phyloP scores from a whole-genome alignment of 1,284 basidiomycete genomes.

The Marasmius fiardii region DNA sequence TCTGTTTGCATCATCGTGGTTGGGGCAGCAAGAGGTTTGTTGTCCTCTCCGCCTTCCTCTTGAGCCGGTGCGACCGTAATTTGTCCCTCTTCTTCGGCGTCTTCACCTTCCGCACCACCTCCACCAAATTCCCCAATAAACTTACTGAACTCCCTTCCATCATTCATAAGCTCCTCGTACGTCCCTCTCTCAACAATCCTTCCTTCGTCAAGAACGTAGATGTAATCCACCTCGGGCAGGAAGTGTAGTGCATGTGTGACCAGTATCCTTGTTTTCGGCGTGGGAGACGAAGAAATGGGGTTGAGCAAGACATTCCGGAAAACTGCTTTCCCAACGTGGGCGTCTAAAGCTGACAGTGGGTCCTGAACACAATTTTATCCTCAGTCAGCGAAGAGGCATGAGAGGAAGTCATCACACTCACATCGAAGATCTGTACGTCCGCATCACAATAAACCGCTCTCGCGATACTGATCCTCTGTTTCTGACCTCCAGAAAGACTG shows the following conservation, averaged over 20 bases:
- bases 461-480: conserved; percentile 75
- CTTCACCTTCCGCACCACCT: conserved; percentile 21
- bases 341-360: conserved; percentile 76
- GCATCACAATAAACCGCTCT: conserved; percentile 84
- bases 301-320: conserved; percentile 82
- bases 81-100: conserved; percentile 19
- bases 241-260: conserved; percentile 85
- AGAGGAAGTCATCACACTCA: conserved; percentile 21
- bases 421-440: conserved; percentile 84
- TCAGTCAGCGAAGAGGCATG: not conserved
- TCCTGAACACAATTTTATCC: conserved; percentile 37
- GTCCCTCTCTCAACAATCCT: conserved; percentile 75
- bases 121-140: conserved; percentile 66
- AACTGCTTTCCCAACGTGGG: conserved; percentile 84
- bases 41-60: conserved; percentile 31
- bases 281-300: conserved; percentile 22
- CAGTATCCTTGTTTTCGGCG: conserved; percentile 77
- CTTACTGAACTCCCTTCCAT: conserved; percentile 66
- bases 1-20: conserved; percentile 62
- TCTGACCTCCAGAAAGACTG: conserved; percentile 79
- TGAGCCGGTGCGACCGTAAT: not conserved
- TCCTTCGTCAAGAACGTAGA: conserved; percentile 70
- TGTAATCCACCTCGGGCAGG: conserved; percentile 74
- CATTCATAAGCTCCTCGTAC: conserved; percentile 63
- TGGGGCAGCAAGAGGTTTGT: conserved; percentile 36